Base-by-base conservation (phyloP, 805 yeast species). In the Millerozyma acaciae region DNA sequence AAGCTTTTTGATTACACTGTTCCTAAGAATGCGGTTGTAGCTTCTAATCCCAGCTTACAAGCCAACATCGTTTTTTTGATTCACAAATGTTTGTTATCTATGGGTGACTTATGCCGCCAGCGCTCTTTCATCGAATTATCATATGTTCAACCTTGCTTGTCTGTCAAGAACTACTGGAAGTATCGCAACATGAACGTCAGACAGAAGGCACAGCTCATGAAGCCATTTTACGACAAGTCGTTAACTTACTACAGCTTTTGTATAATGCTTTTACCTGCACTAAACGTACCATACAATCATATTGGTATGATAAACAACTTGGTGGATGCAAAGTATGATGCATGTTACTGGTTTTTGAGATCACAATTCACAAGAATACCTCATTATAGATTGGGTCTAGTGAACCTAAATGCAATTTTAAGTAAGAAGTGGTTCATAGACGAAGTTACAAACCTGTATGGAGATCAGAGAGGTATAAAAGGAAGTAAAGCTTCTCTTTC, bases 241-340 rank as follows among this genome's bases (percentile, higher is more conserved):
- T 38, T 62, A 19, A 45, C 43, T 20, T 57, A 48, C 40, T 76
- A 78, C 45, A 66, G 72, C 30, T 53, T 65, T 28, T 78, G 86
- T 13, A 70, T 76, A 20, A 48, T 74, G 17, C 55, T 82, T 13
- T 53, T 80, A 17, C 89, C 90, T 1, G 75, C 85, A 0, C 64
- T 79, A 36, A 84, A 84, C 33, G 88, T 80, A 45, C 80, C 77
- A 18, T 74, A 74, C 44, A 76, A 76, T 43, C 79, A 76, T 43
- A 65, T 75, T 30, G 84, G 80, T 3, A 70, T 65, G 49, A 60
- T 67, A 15, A 42, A 47, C 39, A 65, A 65, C 38, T 32, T 52
- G n/a, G 37, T 63, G 30, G 72, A 67, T 35, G 73, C 71, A 39
- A 67, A 66, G 33, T 68, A 60, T 37, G 57, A 59, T 30, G 75